Evolutionary conservation across 306 rosid species (phyloP), one percentile per base, ranked within the genome.

Genomic region (Gastrolobium villosum): DNA sequence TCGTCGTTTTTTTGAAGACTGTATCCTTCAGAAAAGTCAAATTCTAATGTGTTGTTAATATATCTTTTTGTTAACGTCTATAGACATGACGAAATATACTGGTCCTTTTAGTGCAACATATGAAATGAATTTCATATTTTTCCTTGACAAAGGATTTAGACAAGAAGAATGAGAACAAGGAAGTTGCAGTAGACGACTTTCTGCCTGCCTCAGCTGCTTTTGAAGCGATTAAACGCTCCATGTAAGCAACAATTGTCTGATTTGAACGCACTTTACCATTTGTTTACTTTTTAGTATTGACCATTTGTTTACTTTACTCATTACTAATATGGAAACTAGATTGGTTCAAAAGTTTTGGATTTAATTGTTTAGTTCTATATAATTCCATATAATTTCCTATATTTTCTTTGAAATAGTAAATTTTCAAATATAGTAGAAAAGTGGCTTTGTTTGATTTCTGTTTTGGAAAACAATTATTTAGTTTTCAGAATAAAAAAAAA

Each of bases 121-220:
- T 36, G 31, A 40, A 34, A 71, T 52, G 13, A 6, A 28, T 62
- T 44, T 54, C 44, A 50, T 40, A 30, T 39, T 56, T 79, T 64
- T 84, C 92, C 88, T 88, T 89, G 15, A 89, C 66, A 8, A 52
- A 76, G 46, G 55, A 61, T 78, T 65, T 67, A 93, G 98, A 93
- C 86, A 93, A 91, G 93, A 94, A 94, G 81, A 91, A 91, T 74
- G 97, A 94, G 83, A 94, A 94, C 93, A 94, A 93, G 81, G 98
- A 93, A 85, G 98, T 94, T 84, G 96, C 91, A 32, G 97, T 91
- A 35, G 76, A 94, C 2, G 98, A 94, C 84, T 91, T 94, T 82
- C 96, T 94, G 68, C 98, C 97, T 49, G 90, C 98, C 71, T 9
- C 96, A 43, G 41, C 86, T 80, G 96, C 98, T 81, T 90, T 44